phyloP scores from a whole-genome alignment of 2,329 filamentous ascomycete genomes.

The Fusarium sp. region DNA sequence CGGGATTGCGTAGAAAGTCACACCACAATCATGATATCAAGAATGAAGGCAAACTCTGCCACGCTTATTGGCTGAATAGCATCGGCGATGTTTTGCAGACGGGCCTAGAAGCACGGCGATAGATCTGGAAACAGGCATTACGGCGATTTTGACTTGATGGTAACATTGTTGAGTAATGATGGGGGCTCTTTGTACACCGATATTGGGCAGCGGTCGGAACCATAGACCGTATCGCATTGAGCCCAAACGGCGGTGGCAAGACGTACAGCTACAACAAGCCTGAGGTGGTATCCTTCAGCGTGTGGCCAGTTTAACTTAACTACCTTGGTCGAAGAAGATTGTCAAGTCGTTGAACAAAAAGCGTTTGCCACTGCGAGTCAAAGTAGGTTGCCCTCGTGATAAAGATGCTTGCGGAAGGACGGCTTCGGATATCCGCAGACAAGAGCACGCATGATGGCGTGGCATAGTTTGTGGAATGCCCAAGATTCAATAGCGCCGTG shows the following conservation, averaged over 20 bases:
- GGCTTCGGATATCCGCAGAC: neutral
- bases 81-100: neutral
- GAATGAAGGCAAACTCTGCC: neutral
- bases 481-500: neutral
- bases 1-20: neutral
- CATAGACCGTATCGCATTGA: neutral
- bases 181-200: neutral
- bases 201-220: neutral
- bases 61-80: neutral
- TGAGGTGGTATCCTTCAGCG: too few species aligned
- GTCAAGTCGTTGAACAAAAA: neutral
- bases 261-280: neutral
- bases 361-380: neutral
- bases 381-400: neutral
- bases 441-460: neutral
- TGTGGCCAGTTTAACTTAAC: neutral
- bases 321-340: neutral
- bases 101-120: neutral
- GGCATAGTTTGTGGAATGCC: slow-evolving; percentile 24
- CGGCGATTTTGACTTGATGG: neutral
- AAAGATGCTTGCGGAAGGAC: slow-evolving; percentile 22
- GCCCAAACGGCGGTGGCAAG: neutral
- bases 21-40: neutral
- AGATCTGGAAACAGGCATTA: neutral
- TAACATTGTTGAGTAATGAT: neutral